Evolutionary conservation across 441 rosid species (phyloP).

Genomic region (Croton setiger): DNA sequence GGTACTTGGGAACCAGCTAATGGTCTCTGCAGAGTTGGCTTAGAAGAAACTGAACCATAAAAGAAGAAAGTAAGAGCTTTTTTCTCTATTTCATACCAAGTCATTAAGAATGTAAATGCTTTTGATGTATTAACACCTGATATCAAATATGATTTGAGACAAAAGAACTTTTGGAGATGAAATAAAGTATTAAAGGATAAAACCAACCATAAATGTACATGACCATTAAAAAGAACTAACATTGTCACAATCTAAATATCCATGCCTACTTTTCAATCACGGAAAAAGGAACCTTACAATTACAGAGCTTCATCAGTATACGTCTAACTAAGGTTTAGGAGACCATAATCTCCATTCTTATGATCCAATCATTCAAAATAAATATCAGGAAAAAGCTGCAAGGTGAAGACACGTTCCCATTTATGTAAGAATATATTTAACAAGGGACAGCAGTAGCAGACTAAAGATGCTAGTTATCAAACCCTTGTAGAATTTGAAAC

Average conservation of each 20-base stretch:
- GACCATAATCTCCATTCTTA: background rate
- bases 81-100: background rate
- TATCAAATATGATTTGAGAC: background rate
- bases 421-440: background rate
- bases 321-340: background rate
- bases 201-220: background rate
- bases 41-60: slow-evolving; percentile 64
- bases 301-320: background rate
- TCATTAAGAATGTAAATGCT: slow-evolving; percentile 3
- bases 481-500: background rate
- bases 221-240: background rate
- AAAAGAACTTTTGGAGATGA: background rate
- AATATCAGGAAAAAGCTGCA: background rate
- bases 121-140: background rate
- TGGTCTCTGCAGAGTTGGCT: slow-evolving; percentile 65
- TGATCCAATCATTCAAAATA: background rate
- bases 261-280: background rate
- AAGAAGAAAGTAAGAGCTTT: slow-evolving; percentile 18
- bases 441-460: background rate
- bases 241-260: background rate
- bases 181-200: background rate
- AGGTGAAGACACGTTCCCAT: background rate
- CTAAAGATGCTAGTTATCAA: background rate
- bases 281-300: background rate
- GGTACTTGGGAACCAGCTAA: slow-evolving; percentile 89